phyloP scores from a whole-genome alignment of 75 land plant genomes.

The Larix kaempferi region DNA sequence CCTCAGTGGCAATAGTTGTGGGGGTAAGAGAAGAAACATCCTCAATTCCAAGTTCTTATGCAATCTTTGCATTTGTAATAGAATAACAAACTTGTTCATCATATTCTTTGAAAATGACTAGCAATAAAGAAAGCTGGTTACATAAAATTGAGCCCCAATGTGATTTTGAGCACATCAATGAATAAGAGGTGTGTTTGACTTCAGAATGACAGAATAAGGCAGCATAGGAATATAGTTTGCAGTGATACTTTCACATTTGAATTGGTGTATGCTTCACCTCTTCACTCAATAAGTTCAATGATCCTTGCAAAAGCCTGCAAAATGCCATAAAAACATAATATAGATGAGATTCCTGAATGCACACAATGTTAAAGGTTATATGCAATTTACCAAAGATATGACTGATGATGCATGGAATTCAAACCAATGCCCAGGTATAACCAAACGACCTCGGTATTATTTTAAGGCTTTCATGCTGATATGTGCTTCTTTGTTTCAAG shows the following conservation, averaged over 20 bases:
- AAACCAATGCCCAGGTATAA: background rate
- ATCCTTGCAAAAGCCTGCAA: slow-evolving; percentile 55
- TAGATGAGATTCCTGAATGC: background rate
- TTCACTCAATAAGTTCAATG: slow-evolving; percentile 29
- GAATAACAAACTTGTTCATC: background rate
- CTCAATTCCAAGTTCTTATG: slow-evolving; percentile 22
- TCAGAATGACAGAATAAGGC: background rate
- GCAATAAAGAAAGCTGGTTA: background rate
- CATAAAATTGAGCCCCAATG: background rate
- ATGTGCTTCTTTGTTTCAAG: background rate
- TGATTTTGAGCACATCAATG: background rate
- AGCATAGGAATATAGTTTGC: slow-evolving; percentile 33
- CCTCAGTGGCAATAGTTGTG: slow-evolving; percentile 73
- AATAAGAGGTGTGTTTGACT: background rate
- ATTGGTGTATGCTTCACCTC: slow-evolving; percentile 56
- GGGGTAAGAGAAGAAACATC: slow-evolving; percentile 61
- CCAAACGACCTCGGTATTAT: background rate
- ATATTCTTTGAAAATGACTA: background rate
- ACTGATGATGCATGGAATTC: background rate
- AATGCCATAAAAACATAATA: background rate
- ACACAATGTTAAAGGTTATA: background rate
- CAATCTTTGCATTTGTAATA: slow-evolving; percentile 47
- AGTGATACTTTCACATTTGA: slow-evolving; percentile 75
- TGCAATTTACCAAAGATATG: background rate
- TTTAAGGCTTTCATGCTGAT: background rate